Base-by-base conservation (phyloP, 208 protist genomes). In the Leishmania guyanensis region DNA sequence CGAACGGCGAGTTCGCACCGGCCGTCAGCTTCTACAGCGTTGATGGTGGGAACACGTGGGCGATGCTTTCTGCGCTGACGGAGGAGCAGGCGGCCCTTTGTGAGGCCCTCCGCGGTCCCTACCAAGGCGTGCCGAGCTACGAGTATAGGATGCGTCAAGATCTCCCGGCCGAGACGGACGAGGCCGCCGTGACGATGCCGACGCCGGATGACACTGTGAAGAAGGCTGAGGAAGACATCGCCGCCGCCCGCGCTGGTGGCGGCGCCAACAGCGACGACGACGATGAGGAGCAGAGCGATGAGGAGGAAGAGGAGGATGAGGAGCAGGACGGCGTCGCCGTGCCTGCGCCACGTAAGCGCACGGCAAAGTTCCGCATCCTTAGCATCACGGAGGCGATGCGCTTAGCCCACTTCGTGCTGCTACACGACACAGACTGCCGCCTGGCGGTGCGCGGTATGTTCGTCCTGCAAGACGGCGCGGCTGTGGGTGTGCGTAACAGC, bases 61-160 rank as follows among this genome's bases (percentile, higher is more conserved):
- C 79, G 50, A 51, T 88, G 76, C 65, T 98, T 29, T 81, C 89
- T 69, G 82, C 84, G 36, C 75, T 92, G 39, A 94, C 88, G 2
- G 90, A 90, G 54, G 90, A 93, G 70, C 93, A 97, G 87, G 89
- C 78, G 54, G 86, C 33, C 6, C 94, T 96, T 62, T 98, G 95
- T 85, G 92, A 96, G 79, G 51, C 90, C 50, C 86, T 98, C 60
- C 92, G 95, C 3, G 95, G 95, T 14, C 81, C 92, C 39, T 97
- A 95, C 81, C 87, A 94, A 65, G 95, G 95, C 29, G 79, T 91
- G 70, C 94, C 94, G 12, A 75, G n/a, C 43, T 97, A 95, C 86
- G 85, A 91, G 60, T 98, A 98, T 84, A 96, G 95, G 84, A 87
- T 95, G 71, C 91, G 93, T 5, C 84, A 94, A 48, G 93, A 95